These are phyloP conservation scores for Inonotus hispidus DNA, from an alignment of 1,284 basidiomycete genomes.

Conservation along the genomic window DNA sequence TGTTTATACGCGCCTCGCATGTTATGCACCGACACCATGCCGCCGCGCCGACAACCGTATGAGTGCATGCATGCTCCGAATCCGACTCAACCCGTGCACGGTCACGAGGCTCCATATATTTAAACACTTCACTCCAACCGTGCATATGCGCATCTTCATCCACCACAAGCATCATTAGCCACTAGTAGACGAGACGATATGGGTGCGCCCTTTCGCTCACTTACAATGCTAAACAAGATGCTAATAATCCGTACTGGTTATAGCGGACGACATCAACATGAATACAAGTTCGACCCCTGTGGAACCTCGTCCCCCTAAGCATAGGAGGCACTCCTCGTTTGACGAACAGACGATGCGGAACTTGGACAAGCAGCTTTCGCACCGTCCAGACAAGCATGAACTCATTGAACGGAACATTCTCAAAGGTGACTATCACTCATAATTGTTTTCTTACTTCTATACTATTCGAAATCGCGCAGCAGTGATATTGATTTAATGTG, in stretches of 20 bases:
- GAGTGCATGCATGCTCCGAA: not conserved
- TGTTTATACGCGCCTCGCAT: not conserved
- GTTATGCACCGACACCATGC: not conserved
- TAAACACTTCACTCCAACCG: not conserved
- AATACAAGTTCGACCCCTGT: not conserved
- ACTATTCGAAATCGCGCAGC: not conserved
- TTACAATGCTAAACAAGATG: not conserved
- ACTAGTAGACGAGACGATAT: not conserved
- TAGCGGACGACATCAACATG: conserved; percentile 2
- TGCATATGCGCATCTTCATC: not conserved
- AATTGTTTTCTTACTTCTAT: conserved; percentile 11
- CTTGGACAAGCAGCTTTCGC: conserved; percentile 54
- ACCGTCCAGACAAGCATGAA: conserved; percentile 56
- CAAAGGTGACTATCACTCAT: conserved; percentile 43
- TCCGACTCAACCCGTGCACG: not conserved
- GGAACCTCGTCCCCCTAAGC: not conserved
- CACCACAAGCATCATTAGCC: not conserved
- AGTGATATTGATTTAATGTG: not conserved
- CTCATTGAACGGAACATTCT: conserved; percentile 72
- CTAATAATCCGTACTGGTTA: not conserved
- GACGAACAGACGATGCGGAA: conserved; percentile 38
- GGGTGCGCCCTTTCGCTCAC: not conserved
- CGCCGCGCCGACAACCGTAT: not conserved
- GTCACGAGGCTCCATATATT: not conserved
- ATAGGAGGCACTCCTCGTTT: conserved; percentile 31